Evolutionary conservation across 2,329 filamentous ascomycete genomes (phyloP).

Genomic region (Cladorrhinum sp.): DNA sequence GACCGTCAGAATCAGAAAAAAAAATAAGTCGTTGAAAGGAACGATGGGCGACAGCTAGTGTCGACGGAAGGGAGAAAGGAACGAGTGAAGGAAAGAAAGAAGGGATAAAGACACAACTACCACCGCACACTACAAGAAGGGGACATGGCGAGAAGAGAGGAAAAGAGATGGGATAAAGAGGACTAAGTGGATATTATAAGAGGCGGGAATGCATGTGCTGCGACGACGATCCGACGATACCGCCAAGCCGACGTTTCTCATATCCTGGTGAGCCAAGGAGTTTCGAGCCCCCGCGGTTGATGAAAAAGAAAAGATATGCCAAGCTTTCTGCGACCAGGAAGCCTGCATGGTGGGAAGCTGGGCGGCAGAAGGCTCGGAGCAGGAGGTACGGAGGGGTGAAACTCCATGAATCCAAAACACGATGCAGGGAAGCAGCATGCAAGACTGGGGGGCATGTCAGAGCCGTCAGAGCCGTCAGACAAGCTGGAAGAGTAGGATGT

Average conservation of each 20-base stretch:
- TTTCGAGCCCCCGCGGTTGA: slow-evolving; percentile 26
- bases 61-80: slow-evolving; percentile 37
- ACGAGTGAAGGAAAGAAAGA: slow-evolving; percentile 47
- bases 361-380: slow-evolving; percentile 21
- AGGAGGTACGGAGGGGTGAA: slow-evolving; percentile 23
- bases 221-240: slow-evolving; percentile 24
- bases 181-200: slow-evolving; percentile 31
- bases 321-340: slow-evolving; percentile 28
- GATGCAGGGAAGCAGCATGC: slow-evolving; percentile 34
- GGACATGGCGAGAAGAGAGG: slow-evolving; percentile 39
- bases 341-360: slow-evolving; percentile 13
- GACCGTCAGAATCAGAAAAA: slow-evolving; percentile 40
- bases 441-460: slow-evolving; percentile 20
- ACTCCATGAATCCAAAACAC: slow-evolving; percentile 43
- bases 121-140: slow-evolving; percentile 40
- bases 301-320: slow-evolving; percentile 16
- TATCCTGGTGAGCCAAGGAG: slow-evolving; percentile 32
- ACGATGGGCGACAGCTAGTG: slow-evolving; percentile 43
- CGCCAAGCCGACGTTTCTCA: slow-evolving; percentile 42
- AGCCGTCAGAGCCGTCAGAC: slow-evolving; percentile 24
- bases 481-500: slow-evolving; percentile 24
- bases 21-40: slow-evolving; percentile 38
- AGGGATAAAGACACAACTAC: slow-evolving; percentile 36
- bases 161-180: slow-evolving; percentile 30
- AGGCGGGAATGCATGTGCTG: slow-evolving; percentile 23